A percentile compares a stretch with the other conserved stretches of the same genome.
phyloP scores from a whole-genome alignment of 139 green algal genomes.

The Chlamydomonas sp. region DNA sequence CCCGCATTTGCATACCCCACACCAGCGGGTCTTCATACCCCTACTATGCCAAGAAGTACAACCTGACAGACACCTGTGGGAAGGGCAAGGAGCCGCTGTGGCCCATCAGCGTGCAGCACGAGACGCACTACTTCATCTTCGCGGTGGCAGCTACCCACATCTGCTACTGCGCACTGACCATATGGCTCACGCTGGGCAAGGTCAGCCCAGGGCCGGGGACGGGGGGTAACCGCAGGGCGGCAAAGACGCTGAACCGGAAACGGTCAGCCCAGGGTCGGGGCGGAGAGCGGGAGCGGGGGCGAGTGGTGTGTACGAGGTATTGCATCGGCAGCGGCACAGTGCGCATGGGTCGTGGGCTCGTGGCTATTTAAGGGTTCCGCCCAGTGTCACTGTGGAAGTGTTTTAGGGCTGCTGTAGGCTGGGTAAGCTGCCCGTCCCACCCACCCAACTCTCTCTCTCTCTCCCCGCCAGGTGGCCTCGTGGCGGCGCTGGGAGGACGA shows the following conservation, averaged over 20 bases:
- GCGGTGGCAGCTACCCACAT: conserved; percentile 39
- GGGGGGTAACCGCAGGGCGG: not conserved
- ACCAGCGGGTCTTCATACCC: not conserved
- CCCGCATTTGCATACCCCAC: conserved; percentile 23
- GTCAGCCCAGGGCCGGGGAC: not conserved
- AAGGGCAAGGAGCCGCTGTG: conserved; percentile 26
- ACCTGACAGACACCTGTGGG: not conserved
- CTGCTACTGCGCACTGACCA: conserved; percentile 22
- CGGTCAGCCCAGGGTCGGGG: not conserved
- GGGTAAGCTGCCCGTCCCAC: not conserved
- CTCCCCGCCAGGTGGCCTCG: not conserved
- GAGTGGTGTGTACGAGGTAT: not conserved
- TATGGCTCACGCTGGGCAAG: conserved; percentile 26
- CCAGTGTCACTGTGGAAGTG: not conserved
- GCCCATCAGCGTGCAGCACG: conserved; percentile 38
- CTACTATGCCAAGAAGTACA: conserved; percentile 15
- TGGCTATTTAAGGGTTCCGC: not conserved
- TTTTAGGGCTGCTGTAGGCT: not conserved
- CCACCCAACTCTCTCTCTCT: no score
- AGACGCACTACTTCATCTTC: conserved; percentile 46
- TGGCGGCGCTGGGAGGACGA: conserved; percentile 24
- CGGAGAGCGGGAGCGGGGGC: not conserved
- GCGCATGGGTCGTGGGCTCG: not conserved
- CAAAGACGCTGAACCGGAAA: not conserved
- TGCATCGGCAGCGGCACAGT: not conserved